phyloP scores from a whole-genome alignment of 768 basidiomycete genomes.

The Grammothele lineata region DNA sequence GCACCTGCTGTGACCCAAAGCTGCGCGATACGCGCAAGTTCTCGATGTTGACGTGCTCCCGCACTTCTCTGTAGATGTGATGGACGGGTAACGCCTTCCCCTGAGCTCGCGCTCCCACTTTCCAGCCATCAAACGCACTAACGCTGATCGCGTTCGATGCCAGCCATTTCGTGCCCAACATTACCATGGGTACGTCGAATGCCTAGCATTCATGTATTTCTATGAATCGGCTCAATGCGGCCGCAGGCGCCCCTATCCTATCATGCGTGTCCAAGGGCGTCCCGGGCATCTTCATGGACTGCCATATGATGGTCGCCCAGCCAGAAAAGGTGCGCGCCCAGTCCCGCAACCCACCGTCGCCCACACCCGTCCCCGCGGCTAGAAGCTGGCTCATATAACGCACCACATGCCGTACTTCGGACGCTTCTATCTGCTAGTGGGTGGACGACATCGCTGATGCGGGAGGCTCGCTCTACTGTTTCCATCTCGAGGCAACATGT shows the following conservation, averaged over 20 bases:
- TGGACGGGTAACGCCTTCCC: constrained; percentile 76
- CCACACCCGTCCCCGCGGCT: too few species aligned
- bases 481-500: constrained; percentile 95
- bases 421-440: constrained; percentile 59
- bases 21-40: neutral
- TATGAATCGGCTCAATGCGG: neutral
- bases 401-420: neutral
- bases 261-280: constrained; percentile 80
- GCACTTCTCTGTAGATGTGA: constrained; percentile 71
- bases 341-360: too few species aligned
- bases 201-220: neutral
- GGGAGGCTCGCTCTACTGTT: constrained; percentile 92
- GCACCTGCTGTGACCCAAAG: neutral
- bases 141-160: constrained; percentile 1
- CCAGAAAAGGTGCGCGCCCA: constrained; percentile 67
- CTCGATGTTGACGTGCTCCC: too few species aligned
- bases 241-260: constrained; percentile 82
- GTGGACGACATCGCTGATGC: constrained; percentile 94
- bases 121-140: neutral
- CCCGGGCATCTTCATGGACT: constrained; percentile 98
- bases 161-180: constrained; percentile 98
- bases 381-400: too few species aligned
- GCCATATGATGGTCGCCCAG: constrained; percentile 99
- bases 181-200: constrained; percentile 84
- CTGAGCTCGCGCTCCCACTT: neutral